A percentile compares a stretch with the other conserved stretches of the same genome.
phyloP scores from a whole-genome alignment of 805 yeast species.

The Cyberlindnera misumaiensis region DNA sequence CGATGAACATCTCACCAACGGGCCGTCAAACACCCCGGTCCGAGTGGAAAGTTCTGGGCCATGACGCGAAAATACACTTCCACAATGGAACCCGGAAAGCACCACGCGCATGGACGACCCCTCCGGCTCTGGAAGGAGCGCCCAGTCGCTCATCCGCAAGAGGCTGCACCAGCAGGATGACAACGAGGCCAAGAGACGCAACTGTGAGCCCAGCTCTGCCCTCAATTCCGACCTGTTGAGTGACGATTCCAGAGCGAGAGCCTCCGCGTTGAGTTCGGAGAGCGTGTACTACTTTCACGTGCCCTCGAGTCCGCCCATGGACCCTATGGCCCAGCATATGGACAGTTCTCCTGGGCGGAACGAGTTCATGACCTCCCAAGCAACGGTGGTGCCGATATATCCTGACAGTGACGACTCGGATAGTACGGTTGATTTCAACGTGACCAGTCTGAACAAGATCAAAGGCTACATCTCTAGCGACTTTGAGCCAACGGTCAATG shows the following conservation, averaged over 20 bases:
- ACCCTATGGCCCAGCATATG: constrained; percentile 6
- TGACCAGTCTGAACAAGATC: constrained; percentile 16
- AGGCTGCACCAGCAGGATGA: constrained; percentile 13
- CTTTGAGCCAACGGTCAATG: constrained; percentile 16
- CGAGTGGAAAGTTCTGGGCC: too few species aligned
- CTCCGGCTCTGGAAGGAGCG: not conserved
- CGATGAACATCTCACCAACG: too few species aligned
- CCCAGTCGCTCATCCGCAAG: constrained; percentile 13
- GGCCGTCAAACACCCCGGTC: too few species aligned
- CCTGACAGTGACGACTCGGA: constrained; percentile 10
- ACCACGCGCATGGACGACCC: too few species aligned
- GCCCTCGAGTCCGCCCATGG: constrained; percentile 22
- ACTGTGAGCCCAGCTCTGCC: constrained; percentile 6
- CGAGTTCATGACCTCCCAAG: constrained; percentile 17
- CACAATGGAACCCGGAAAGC: too few species aligned
- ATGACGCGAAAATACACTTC: too few species aligned
- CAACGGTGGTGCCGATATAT: constrained; percentile 11
- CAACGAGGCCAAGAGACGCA: constrained; percentile 13
- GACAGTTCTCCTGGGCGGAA: not conserved
- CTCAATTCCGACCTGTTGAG: constrained; percentile 20
- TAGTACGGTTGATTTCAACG: constrained; percentile 20
- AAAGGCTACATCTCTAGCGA: constrained; percentile 22
- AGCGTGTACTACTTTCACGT: constrained; percentile 18
- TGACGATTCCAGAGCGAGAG: constrained; percentile 18
- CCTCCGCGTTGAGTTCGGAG: constrained; percentile 19